Percentiles rank a stretch among this genome's conserved stretches.
Conservation (phyloP, 2,329 filamentous ascomycete genomes). For the Sporothrix brunneoviolacea region DNA sequence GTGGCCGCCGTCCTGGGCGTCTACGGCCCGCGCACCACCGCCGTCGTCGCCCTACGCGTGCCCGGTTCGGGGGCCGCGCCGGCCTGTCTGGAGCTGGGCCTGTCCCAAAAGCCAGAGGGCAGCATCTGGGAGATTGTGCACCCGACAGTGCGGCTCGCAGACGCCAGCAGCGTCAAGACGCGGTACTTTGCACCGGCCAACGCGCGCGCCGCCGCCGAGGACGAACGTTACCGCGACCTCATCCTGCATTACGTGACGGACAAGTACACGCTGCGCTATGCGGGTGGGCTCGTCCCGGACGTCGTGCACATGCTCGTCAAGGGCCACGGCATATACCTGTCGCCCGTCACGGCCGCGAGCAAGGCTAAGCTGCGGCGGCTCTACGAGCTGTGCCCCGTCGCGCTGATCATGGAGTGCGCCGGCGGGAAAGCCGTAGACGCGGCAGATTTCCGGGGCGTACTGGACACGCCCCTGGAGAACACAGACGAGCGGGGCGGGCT, state of each 20-base stretch:
- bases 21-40: slow-evolving; percentile 49
- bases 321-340: slow-evolving; percentile 55
- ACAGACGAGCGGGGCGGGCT: slow-evolving; percentile 46
- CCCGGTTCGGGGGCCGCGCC: slow-evolving; percentile 30
- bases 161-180: slow-evolving; percentile 23
- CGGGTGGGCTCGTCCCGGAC: slow-evolving; percentile 55
- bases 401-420: slow-evolving; percentile 53
- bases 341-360: slow-evolving; percentile 45
- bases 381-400: slow-evolving; percentile 55
- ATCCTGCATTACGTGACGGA: slow-evolving; percentile 43
- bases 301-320: slow-evolving; percentile 53
- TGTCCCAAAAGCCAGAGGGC: slow-evolving; percentile 18
- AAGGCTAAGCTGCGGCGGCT: slow-evolving; percentile 51
- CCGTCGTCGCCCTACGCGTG: slow-evolving; percentile 48
- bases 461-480: slow-evolving; percentile 31
- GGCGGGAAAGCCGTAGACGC: slow-evolving; percentile 51
- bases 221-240: slow-evolving; percentile 41
- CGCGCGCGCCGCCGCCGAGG: slow-evolving; percentile 48
- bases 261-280: slow-evolving; percentile 54
- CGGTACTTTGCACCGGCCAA: slow-evolving; percentile 59
- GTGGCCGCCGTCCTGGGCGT: slow-evolving; percentile 47
- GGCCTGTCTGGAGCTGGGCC: slow-evolving; percentile 46
- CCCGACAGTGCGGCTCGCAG: slow-evolving; percentile 31
- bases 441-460: slow-evolving; percentile 32
- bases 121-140: slow-evolving; percentile 35